Evolutionary conservation across 768 basidiomycete genomes (phyloP).

Genomic region (Termitomyces sp.): DNA sequence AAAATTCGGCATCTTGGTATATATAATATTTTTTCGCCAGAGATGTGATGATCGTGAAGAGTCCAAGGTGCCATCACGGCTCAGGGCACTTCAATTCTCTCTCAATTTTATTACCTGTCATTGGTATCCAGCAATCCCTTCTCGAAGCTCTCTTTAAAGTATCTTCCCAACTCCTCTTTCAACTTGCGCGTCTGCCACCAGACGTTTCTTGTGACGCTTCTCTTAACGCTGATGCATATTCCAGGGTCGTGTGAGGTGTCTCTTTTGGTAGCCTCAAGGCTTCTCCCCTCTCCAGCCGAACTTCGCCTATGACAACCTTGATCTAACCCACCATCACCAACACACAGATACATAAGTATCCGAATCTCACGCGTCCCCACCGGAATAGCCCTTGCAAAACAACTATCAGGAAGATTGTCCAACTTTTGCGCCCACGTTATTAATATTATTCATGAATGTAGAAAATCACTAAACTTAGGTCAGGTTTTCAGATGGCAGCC

Average conservation of each 20-base stretch:
- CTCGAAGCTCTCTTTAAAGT: constrained; percentile 14
- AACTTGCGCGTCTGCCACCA: constrained; percentile 4
- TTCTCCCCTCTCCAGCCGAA: constrained; percentile 11
- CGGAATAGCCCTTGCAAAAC: constrained; percentile 1
- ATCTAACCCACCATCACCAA: constrained; percentile 22
- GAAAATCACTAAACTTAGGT: neutral
- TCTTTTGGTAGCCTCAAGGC: constrained; percentile 18
- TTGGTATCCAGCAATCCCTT: constrained; percentile 13
- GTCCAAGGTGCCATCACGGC: constrained; percentile 14
- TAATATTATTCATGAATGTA: neutral
- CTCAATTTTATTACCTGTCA: constrained; percentile 21
- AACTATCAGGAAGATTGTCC: neutral
- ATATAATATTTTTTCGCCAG: constrained; percentile 44
- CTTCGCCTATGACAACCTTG: constrained; percentile 28
- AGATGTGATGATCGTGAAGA: constrained; percentile 28
- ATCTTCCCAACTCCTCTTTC: constrained; percentile 5
- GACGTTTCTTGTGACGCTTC: constrained; percentile 1
- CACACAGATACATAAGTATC: constrained; percentile 11
- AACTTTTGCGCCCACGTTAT: constrained; percentile 2
- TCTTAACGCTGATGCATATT: constrained; percentile 6
- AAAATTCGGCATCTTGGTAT: constrained; percentile 31
- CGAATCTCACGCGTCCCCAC: constrained; percentile 17
- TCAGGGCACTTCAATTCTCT: constrained; percentile 11
- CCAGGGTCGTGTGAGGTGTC: constrained; percentile 17
- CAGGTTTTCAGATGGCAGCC: neutral